Base-by-base conservation (phyloP, 73 alveolate genomes). In the Halteria grandinella region DNA sequence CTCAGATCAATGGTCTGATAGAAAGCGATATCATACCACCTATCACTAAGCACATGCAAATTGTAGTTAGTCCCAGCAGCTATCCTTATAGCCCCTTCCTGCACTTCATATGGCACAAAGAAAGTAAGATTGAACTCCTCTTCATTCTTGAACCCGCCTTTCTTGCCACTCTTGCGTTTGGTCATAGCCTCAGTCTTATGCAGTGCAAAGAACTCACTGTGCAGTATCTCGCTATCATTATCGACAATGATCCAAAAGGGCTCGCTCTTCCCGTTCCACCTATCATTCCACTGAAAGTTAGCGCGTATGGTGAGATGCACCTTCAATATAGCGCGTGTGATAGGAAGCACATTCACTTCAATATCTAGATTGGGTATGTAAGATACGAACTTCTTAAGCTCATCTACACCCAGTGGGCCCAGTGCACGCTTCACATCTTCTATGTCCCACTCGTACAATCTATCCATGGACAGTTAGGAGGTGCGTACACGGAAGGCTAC, bases 251-350 rank as follows among this genome's bases (percentile, higher is more conserved):
- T 82, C 97, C 98, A 91, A 74, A 96, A 96, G 31, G 97, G 91
- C 55, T 94, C 99, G 44, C 64, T 75, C 79, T 89, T 83, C 64
- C 97, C 95, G 70, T 93, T 94, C 98, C 99, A 97, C 58, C 95
- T 89, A 58, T 88, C 94, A 49, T 89, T 79, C 98, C 99, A 97
- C 64, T 63, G 81, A 75, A 93, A 96, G 59, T 55, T 77, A 3
- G 99, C 99, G 17, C 84, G 89, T 25, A 78, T 45, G 37, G 17
- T 45, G 29, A 82, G 34, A 40, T 55, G 70, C 31, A 88, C 80
- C 55, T 89, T 90, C 66, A 97, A 78, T 54, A 98, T 97, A 23
- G 99, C 93, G 74, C 98, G 73, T 6, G 99, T 93, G 32, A 98
- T 89, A 11, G 99, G 99, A 89, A 92, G 92, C 3, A 95, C 82